Base-by-base conservation (phyloP, 1,139 yeast genomes). In the Diutina mesorugosa region DNA sequence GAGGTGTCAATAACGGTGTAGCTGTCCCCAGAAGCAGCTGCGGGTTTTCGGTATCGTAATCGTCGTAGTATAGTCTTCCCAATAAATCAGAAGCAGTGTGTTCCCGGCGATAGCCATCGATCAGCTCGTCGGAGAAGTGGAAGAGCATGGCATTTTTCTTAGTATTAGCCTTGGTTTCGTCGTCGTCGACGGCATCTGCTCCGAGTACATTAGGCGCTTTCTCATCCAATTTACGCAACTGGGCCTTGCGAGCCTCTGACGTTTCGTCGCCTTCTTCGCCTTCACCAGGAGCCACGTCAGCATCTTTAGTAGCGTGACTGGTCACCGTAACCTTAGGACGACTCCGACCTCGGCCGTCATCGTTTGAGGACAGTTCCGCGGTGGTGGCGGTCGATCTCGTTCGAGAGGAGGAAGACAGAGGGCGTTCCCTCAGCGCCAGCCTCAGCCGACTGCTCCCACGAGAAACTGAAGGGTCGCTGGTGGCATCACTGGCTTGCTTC, bases 1-100 rank as follows among this genome's bases (percentile, higher is more conserved):
- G 41, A 3, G 53, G 53, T 12, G 53, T n/a, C 7, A 50, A 18
- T 10, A 50, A 32, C 16, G 53, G 53, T 29, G 53, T 50, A 2
- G 53, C 32, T 8, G 53, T 50, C 14, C 53, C 53, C 16, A 38
- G 32, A 18, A 50, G 53, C 26, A 18, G 41, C 5, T 32, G 45
- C 2, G 53, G 53, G 6, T n/a, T 6, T 1, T 56, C 58, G 0
- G 60, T 56, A 45, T 61, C 62, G 60, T 68, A 76, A 57, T 76
- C 78, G 61, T 76, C 80, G 59, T 72, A 76, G 62, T 76, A 76
- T 30, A 76, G 66, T 56, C 80, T 61, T 1, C 79, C 80, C 57
- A 76, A 62, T 47, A 76, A 67, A 61, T 76, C 80, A 50, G 74
- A 70, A 9, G 74, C 67, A 58, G 69, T 70, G 62, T 74, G 74